These are phyloP conservation scores for Carpinus fangiana DNA, from an alignment of 306 rosid genomes.

Conservation along the genomic window DNA sequence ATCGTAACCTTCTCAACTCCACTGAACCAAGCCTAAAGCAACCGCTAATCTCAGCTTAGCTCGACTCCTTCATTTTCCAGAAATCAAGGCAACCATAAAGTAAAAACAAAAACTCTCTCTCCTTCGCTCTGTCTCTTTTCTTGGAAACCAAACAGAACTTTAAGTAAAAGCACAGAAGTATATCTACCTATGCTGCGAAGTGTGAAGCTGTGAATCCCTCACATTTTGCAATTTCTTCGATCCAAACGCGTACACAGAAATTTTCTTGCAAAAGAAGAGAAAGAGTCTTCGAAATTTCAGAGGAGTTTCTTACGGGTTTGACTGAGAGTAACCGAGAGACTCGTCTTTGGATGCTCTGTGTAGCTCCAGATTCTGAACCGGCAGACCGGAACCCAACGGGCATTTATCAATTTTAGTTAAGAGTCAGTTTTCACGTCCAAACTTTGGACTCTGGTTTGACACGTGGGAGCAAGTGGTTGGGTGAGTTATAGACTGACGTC, in stretches of 20 bases:
- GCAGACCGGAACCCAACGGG: conserved; percentile 42
- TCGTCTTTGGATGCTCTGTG: conserved; percentile 15
- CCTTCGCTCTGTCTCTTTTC: neutral
- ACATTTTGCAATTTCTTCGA: conserved; percentile 31
- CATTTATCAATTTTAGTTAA: conserved; percentile 36
- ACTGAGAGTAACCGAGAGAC: conserved; percentile 10
- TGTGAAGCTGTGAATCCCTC: conserved; percentile 22
- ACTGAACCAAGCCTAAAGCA: neutral
- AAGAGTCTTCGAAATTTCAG: conserved; percentile 21
- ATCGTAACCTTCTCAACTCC: neutral
- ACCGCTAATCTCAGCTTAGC: neutral
- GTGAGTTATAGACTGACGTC: conserved; percentile 4
- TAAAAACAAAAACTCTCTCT: neutral
- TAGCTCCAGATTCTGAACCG: conserved; percentile 6
- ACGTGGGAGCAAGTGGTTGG: conserved; percentile 30
- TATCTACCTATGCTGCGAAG: neutral
- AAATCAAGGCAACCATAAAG: neutral
- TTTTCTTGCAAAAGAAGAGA: neutral
- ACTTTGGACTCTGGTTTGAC: neutral
- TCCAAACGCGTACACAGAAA: conserved; percentile 17
- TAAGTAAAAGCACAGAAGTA: neutral
- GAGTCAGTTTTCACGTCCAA: conserved; percentile 49
- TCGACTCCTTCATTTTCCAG: neutral
- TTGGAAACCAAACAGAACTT: neutral
- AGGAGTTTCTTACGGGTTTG: conserved; percentile 34